phyloP scores from a whole-genome alignment of 1,284 basidiomycete species.

The Termitomyces sp. region DNA sequence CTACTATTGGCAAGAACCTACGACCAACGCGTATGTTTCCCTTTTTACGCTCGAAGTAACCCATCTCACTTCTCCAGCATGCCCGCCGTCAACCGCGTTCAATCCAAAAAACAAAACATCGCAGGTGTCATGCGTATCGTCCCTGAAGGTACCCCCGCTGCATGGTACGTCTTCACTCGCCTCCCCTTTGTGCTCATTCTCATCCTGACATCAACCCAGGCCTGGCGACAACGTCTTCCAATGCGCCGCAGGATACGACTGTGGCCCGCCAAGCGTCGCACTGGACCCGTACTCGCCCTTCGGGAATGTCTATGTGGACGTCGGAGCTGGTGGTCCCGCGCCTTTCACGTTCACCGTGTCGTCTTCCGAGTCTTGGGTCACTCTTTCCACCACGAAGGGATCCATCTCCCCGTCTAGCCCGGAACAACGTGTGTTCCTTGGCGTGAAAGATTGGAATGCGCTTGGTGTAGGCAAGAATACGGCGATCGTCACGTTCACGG shows the following conservation, averaged over 20 bases:
- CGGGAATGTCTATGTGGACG: slow-evolving; percentile 51
- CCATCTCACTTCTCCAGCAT: slow-evolving; percentile 33
- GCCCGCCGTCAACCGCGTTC: slow-evolving; percentile 53
- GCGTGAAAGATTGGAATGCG: slow-evolving; percentile 55
- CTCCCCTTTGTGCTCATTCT: neutral
- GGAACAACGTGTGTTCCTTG: slow-evolving; percentile 52
- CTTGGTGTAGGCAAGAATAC: slow-evolving; percentile 36
- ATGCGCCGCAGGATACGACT: slow-evolving; percentile 41
- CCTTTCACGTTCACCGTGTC: slow-evolving; percentile 53
- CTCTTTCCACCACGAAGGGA: slow-evolving; percentile 42
- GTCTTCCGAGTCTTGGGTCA: slow-evolving; percentile 51
- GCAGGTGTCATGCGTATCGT: slow-evolving; percentile 57
- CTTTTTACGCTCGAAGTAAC: neutral
- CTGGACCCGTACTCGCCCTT: slow-evolving; percentile 54
- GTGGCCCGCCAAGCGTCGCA: slow-evolving; percentile 45
- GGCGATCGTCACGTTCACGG: slow-evolving; percentile 45
- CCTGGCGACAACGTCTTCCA: slow-evolving; percentile 58
- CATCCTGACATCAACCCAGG: slow-evolving; percentile 32
- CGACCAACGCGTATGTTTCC: slow-evolving; percentile 48
- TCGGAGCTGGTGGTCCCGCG: slow-evolving; percentile 56
- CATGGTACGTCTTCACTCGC: slow-evolving; percentile 38
- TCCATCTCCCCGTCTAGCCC: slow-evolving; percentile 44
- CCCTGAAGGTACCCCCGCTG: slow-evolving; percentile 54
- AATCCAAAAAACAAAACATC: slow-evolving; percentile 51
- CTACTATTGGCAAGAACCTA: slow-evolving; percentile 68